Percentiles rank a stretch among this genome's conserved stretches.
These are phyloP conservation scores for Cutaneotrichosporon spelunceum DNA, from an alignment of 1,284 basidiomycete genomes.

Conservation along the genomic window DNA sequence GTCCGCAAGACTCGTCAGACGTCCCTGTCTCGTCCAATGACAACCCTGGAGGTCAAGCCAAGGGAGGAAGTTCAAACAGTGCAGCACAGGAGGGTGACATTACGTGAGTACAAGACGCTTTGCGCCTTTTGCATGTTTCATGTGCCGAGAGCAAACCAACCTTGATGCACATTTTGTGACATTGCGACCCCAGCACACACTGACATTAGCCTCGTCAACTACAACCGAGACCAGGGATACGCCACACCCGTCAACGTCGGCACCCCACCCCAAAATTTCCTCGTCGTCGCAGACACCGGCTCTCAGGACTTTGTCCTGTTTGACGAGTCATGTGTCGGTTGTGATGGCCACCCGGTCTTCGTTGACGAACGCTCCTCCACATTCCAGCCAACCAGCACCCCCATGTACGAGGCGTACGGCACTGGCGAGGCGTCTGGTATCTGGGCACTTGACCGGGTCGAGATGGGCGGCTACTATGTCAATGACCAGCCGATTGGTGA, in stretches of 20 bases:
- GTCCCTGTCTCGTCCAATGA: neutral
- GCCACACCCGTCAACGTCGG: slow-evolving; percentile 13
- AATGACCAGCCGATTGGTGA: slow-evolving; percentile 59
- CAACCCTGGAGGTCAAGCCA: neutral
- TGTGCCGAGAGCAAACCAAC: no score
- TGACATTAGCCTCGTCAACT: slow-evolving; percentile 8
- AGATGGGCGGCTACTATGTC: slow-evolving; percentile 72
- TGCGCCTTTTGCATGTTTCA: neutral
- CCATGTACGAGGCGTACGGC: slow-evolving; percentile 73
- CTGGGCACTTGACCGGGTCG: slow-evolving; percentile 65
- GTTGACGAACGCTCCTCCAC: slow-evolving; percentile 23
- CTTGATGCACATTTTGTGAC: no score
- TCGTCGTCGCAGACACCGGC: slow-evolving; percentile 81
- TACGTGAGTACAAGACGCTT: neutral
- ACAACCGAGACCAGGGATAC: slow-evolving; percentile 27
- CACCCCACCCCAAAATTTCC: slow-evolving; percentile 73
- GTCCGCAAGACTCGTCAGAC: neutral
- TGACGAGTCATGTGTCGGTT: slow-evolving; percentile 58
- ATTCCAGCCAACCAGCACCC: slow-evolving; percentile 20
- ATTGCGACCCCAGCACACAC: neutral
- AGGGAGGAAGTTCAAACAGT: neutral
- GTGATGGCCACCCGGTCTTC: slow-evolving; percentile 23
- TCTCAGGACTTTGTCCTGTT: slow-evolving; percentile 89
- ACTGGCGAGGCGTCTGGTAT: slow-evolving; percentile 66
- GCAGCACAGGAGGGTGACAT: neutral